Evolutionary conservation across 352 stramenopile genomes (phyloP).

Genomic region (Phytophthora pluvialis): DNA sequence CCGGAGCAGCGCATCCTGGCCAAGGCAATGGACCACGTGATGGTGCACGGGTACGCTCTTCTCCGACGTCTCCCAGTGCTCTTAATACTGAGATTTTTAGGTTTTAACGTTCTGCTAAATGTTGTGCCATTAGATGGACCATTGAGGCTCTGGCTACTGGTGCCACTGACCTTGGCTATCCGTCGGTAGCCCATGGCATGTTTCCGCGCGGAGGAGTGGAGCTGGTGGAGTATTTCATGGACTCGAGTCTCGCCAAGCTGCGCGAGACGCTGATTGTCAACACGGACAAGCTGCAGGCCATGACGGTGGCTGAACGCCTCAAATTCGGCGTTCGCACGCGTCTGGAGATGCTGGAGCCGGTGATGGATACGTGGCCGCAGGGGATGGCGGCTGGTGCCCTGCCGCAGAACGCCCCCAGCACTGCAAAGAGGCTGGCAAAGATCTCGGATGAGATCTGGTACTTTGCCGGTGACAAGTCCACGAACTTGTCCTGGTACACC

Average conservation of each 20-base stretch:
- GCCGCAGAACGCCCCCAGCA: slow-evolving; percentile 75
- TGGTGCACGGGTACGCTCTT: slow-evolving; percentile 48
- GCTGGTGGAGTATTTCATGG: slow-evolving; percentile 88
- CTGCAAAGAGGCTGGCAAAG: slow-evolving; percentile 71
- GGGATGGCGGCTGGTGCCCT: slow-evolving; percentile 83
- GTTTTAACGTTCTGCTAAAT: slow-evolving; percentile 12
- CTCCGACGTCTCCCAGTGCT: not conserved
- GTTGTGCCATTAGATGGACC: slow-evolving; percentile 63
- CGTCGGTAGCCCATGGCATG: slow-evolving; percentile 86
- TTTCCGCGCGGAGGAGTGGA: slow-evolving; percentile 79
- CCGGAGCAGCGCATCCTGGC: slow-evolving; percentile 63
- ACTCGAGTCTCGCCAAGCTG: slow-evolving; percentile 66
- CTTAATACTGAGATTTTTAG: slow-evolving; percentile 13
- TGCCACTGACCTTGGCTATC: slow-evolving; percentile 69
- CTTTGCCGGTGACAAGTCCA: slow-evolving; percentile 87
- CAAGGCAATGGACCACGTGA: slow-evolving; percentile 59
- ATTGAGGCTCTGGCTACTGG: slow-evolving; percentile 77
- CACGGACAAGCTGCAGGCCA: slow-evolving; percentile 65
- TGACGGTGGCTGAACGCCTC: slow-evolving; percentile 80
- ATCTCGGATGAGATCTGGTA: slow-evolving; percentile 90
- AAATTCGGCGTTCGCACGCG: slow-evolving; percentile 81
- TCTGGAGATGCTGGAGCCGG: slow-evolving; percentile 67
- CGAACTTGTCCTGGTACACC: slow-evolving; percentile 85
- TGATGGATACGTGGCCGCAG: slow-evolving; percentile 72
- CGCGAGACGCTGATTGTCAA: slow-evolving; percentile 64